These are phyloP conservation scores for Cunninghamia lanceolata DNA, from an alignment of 75 land plant genomes.

Conservation along the genomic window DNA sequence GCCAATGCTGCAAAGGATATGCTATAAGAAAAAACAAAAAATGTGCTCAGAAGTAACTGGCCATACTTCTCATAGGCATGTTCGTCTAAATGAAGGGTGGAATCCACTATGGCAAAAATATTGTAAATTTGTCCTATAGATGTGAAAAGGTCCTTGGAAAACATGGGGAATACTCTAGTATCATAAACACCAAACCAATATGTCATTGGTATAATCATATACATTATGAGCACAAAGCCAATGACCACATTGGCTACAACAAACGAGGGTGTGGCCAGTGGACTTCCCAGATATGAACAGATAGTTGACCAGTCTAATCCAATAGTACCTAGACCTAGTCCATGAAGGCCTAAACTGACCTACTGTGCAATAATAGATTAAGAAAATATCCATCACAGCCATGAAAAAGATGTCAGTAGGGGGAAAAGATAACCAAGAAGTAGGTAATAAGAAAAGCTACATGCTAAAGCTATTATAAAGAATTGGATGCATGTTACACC, in stretches of 20 bases:
- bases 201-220: conserved; percentile 36
- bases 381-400: conserved; percentile 47
- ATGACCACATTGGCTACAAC: conserved; percentile 50
- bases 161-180: no score
- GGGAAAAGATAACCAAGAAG: conserved; percentile 56
- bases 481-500: conserved; percentile 37
- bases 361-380: conserved; percentile 48
- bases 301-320: conserved; percentile 57
- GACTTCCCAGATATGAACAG: conserved; percentile 49
- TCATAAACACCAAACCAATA: conserved; percentile 44
- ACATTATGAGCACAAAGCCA: conserved; percentile 39
- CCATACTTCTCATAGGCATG: no score
- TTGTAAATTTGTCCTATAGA: no score
- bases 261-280: conserved; percentile 55
- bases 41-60: no score
- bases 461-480: conserved; percentile 27
- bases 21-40: no score
- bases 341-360: conserved; percentile 51
- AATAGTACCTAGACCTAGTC: conserved; percentile 47
- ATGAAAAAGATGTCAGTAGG: conserved; percentile 44
- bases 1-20: no score
- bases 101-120: no score
- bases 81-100: no score
- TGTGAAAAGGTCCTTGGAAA: no score
- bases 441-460: conserved; percentile 55